phyloP scores from a whole-genome alignment of 352 stramenopile genomes.

The Phytophthora pistaciae region DNA sequence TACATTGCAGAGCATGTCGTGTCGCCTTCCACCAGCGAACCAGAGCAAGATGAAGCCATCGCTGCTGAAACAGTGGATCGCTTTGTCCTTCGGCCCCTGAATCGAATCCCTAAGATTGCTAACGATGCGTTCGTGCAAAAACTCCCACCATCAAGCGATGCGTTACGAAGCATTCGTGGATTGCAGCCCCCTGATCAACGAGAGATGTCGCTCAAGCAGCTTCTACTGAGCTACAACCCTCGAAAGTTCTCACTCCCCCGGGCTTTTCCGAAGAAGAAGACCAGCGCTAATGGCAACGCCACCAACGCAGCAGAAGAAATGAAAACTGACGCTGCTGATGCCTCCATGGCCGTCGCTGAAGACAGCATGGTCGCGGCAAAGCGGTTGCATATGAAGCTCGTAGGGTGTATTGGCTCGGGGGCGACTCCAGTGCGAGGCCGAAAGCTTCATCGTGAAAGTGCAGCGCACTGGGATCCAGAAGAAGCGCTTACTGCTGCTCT shows the following conservation, averaged over 20 bases:
- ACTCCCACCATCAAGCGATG: conserved; percentile 53
- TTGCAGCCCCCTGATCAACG: conserved; percentile 56
- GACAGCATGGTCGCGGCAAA: conserved; percentile 21
- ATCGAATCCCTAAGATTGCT: conserved; percentile 60
- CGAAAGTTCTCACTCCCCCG: conserved; percentile 76
- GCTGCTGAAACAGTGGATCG: conserved; percentile 17
- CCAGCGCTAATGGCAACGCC: conserved; percentile 4
- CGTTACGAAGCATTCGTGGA: conserved; percentile 54
- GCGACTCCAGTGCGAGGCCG: conserved; percentile 27
- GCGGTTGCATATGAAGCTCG: conserved; percentile 27
- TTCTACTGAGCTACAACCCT: conserved; percentile 77
- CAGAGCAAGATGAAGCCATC: conserved; percentile 25
- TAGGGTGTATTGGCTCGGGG: conserved; percentile 29
- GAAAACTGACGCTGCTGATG: conserved; percentile 6
- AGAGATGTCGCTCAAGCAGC: conserved; percentile 79
- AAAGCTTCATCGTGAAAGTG: conserved; percentile 29
- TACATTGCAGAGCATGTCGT: conserved; percentile 42
- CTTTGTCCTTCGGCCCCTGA: conserved; percentile 44
- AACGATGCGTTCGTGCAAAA: conserved; percentile 63
- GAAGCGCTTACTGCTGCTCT: conserved; percentile 47
- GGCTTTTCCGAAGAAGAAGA: conserved; percentile 50
- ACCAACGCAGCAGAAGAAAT: conserved; percentile 9
- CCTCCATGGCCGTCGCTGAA: conserved; percentile 6
- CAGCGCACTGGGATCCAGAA: conserved; percentile 51
- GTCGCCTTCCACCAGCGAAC: conserved; percentile 16